Evolutionary conservation across 805 yeast species (phyloP).

Genomic region (Candida palmyrensis): DNA sequence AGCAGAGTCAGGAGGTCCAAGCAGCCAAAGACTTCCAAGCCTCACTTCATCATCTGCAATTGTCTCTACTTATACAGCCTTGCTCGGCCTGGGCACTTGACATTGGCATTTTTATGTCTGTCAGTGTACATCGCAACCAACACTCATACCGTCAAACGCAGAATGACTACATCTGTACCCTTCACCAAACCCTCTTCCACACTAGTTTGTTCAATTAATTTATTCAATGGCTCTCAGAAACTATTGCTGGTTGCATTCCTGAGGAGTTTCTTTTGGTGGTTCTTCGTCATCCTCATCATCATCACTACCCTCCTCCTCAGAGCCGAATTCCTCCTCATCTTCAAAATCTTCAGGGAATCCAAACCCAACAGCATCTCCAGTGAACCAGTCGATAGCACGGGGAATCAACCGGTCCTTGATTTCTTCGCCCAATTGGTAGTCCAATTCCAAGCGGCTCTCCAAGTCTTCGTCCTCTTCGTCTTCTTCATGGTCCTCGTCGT

Average conservation of each 20-base stretch:
- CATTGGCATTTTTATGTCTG: too few relatives aligned
- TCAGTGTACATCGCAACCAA: too few relatives aligned
- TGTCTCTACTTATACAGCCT: too few relatives aligned
- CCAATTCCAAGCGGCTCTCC: conserved; percentile 82
- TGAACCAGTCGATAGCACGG: conserved; percentile 97
- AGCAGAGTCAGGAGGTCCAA: too few relatives aligned
- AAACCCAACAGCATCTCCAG: conserved; percentile 91
- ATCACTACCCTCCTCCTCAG: conserved; percentile 55
- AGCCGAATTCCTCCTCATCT: conserved; percentile 58
- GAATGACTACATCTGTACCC: too few relatives aligned
- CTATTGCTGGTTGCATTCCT: conserved; percentile 73
- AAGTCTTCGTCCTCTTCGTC: conserved; percentile 69
- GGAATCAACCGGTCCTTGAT: conserved; percentile 94
- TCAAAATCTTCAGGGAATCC: conserved; percentile 52
- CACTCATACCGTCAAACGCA: too few relatives aligned
- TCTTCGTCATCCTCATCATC: conserved; percentile 59
- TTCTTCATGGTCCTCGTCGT: conserved; percentile 40
- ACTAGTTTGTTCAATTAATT: too few relatives aligned
- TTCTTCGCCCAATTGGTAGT: conserved; percentile 94
- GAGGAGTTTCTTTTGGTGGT: conserved; percentile 56
- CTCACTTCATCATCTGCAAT: too few relatives aligned
- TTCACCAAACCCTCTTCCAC: too few relatives aligned
- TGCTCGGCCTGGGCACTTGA: too few relatives aligned
- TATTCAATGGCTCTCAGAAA: too few relatives aligned
- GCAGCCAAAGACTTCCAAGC: too few relatives aligned